phyloP scores from a whole-genome alignment of 768 basidiomycete species.

The Amanita pallidorosea region DNA sequence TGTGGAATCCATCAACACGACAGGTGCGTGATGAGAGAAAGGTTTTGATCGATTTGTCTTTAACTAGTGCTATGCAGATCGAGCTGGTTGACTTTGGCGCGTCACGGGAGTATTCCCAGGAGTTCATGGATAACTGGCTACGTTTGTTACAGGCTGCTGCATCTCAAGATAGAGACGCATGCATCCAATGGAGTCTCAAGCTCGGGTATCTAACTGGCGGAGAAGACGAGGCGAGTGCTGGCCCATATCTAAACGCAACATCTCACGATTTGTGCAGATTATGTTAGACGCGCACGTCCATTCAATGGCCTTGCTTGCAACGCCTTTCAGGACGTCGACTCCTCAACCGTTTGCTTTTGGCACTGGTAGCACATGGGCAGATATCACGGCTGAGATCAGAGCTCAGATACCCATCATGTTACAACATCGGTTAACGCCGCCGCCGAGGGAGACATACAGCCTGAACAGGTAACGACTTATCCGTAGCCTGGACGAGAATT shows the following conservation, averaged over 20 bases:
- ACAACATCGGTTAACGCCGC: constrained; percentile 77
- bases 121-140: constrained; percentile 86
- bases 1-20: constrained; percentile 64
- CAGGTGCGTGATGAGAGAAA: constrained; percentile 30
- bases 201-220: constrained; percentile 87
- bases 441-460: constrained; percentile 91
- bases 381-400: constrained; percentile 70
- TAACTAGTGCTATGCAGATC: constrained; percentile 31
- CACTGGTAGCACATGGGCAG: constrained; percentile 47
- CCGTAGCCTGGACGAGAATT: neutral
- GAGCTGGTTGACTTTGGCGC: constrained; percentile 96
- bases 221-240: constrained; percentile 57
- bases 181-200: constrained; percentile 63
- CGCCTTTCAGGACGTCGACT: constrained; percentile 64
- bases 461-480: constrained; percentile 58
- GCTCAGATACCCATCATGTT: constrained; percentile 86
- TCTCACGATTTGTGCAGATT: constrained; percentile 26
- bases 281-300: constrained; percentile 84
- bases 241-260: neutral
- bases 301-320: constrained; percentile 77
- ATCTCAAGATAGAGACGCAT: constrained; percentile 50
- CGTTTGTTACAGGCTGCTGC: constrained; percentile 76
- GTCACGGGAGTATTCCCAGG: constrained; percentile 72
- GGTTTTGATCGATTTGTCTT: neutral
- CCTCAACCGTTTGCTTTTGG: constrained; percentile 77